Conservation (phyloP, 2,329 filamentous ascomycete species). For the Colletotrichum sansevieriae region DNA sequence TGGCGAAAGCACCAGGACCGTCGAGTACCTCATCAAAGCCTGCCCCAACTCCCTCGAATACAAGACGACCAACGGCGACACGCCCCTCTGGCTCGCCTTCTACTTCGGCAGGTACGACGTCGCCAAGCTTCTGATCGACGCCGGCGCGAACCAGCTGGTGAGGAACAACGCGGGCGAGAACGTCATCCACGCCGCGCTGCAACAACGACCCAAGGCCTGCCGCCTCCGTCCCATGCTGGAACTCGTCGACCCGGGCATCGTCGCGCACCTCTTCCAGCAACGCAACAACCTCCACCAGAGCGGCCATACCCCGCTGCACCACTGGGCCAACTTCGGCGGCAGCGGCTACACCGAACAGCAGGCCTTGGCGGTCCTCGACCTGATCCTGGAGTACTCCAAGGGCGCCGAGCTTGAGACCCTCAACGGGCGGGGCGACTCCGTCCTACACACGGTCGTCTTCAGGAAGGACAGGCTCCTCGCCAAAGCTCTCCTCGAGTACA, state of each 20-base stretch:
- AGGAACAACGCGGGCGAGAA: slow-evolving; percentile 75
- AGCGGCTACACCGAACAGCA: slow-evolving; percentile 45
- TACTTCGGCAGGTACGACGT: slow-evolving; percentile 65
- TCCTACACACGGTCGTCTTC: slow-evolving; percentile 69
- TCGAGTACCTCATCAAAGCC: slow-evolving; percentile 75
- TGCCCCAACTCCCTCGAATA: slow-evolving; percentile 73
- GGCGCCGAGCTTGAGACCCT: slow-evolving; percentile 69
- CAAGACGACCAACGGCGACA: slow-evolving; percentile 69
- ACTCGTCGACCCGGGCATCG: slow-evolving; percentile 69
- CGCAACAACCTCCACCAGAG: slow-evolving; percentile 64
- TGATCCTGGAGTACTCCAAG: slow-evolving; percentile 68
- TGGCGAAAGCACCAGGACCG: slow-evolving; percentile 61
- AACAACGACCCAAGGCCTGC: slow-evolving; percentile 48
- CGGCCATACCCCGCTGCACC: slow-evolving; percentile 74
- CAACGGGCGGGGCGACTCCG: slow-evolving; percentile 74
- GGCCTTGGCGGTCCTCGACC: slow-evolving; percentile 57
- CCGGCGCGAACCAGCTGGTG: slow-evolving; percentile 76
- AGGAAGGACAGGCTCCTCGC: slow-evolving; percentile 52
- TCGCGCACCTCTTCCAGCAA: slow-evolving; percentile 70
- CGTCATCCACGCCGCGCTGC: slow-evolving; percentile 72
- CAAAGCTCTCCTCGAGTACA: slow-evolving; percentile 64
- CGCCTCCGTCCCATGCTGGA: slow-evolving; percentile 64
- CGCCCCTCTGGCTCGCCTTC: slow-evolving; percentile 78
- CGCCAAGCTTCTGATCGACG: slow-evolving; percentile 72
- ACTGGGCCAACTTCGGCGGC: slow-evolving; percentile 59